Evolutionary conservation across 1,284 basidiomycete genomes (phyloP).

Genomic region (Leccinum variabile): DNA sequence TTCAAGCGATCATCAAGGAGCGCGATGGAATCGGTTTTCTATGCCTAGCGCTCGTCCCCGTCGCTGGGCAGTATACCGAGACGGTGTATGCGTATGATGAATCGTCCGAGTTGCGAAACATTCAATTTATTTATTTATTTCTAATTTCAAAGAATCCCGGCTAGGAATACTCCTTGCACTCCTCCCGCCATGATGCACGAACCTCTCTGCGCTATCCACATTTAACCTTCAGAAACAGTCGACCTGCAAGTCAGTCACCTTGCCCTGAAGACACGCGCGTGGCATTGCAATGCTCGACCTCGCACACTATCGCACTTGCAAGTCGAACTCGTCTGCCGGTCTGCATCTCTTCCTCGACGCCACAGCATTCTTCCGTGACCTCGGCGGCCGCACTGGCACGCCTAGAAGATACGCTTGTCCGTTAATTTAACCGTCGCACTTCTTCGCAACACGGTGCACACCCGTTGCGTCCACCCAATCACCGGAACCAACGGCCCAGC

Average conservation of each 20-base stretch:
- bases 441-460: constrained; percentile 17
- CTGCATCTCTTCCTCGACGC: constrained; percentile 6
- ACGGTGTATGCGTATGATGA: too few species aligned
- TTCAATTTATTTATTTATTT: constrained; percentile 30
- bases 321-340: constrained; percentile 1
- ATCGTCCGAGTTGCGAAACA: constrained; percentile 14
- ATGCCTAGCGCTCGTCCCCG: background rate
- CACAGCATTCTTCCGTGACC: constrained; percentile 3
- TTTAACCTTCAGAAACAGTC: constrained; percentile 8
- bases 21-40: background rate
- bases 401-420: constrained; percentile 12
- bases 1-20: background rate
- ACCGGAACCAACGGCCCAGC: constrained; percentile 14
- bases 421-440: constrained; percentile 29
- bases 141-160: constrained; percentile 35
- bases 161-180: constrained; percentile 33
- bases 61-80: background rate
- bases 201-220: constrained; percentile 11
- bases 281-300: background rate
- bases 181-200: constrained; percentile 28
- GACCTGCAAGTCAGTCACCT: background rate
- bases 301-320: constrained; percentile 14
- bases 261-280: constrained; percentile 4
- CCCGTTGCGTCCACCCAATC: constrained; percentile 28
- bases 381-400: constrained; percentile 5